phyloP scores from a whole-genome alignment of 345 rosid species.

The Toxicodendron radicans region DNA sequence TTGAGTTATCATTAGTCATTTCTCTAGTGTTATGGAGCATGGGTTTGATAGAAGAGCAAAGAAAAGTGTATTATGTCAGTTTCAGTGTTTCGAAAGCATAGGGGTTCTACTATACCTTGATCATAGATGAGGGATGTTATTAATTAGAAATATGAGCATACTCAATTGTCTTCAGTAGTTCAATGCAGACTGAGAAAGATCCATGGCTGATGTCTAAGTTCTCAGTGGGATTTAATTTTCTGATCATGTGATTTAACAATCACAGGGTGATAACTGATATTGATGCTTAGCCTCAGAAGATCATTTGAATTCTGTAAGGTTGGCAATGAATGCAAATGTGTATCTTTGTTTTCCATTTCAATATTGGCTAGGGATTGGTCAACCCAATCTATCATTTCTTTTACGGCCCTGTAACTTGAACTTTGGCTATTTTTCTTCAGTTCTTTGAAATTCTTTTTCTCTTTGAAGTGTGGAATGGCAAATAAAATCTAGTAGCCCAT shows the following conservation, averaged over 20 bases:
- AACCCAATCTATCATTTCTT: not conserved
- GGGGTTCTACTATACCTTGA: not conserved
- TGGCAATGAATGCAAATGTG: not conserved
- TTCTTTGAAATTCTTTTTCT: too few relatives aligned
- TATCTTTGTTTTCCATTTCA: not conserved
- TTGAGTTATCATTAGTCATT: too few relatives aligned
- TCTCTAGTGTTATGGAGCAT: not conserved
- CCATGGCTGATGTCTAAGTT: not conserved
- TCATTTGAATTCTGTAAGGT: not conserved
- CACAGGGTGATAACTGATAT: not conserved
- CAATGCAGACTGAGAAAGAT: not conserved
- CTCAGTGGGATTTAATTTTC: not conserved
- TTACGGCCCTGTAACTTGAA: too few relatives aligned
- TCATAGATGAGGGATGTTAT: slow-evolving; percentile 3
- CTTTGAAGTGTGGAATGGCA: not conserved
- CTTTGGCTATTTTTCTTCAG: too few relatives aligned
- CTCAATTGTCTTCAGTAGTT: not conserved
- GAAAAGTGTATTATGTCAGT: not conserved
- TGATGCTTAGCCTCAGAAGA: not conserved
- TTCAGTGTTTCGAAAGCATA: slow-evolving; percentile 1
- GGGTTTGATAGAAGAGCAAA: not conserved
- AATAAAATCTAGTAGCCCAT: not conserved
- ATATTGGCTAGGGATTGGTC: not conserved
- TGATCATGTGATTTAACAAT: not conserved
- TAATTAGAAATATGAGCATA: not conserved